Percentiles rank a stretch among this genome's conserved stretches.
These are phyloP conservation scores for Cymbopogon flexuosus DNA, from an alignment of 202 grass and related monocot genomes.

Conservation along the genomic window DNA sequence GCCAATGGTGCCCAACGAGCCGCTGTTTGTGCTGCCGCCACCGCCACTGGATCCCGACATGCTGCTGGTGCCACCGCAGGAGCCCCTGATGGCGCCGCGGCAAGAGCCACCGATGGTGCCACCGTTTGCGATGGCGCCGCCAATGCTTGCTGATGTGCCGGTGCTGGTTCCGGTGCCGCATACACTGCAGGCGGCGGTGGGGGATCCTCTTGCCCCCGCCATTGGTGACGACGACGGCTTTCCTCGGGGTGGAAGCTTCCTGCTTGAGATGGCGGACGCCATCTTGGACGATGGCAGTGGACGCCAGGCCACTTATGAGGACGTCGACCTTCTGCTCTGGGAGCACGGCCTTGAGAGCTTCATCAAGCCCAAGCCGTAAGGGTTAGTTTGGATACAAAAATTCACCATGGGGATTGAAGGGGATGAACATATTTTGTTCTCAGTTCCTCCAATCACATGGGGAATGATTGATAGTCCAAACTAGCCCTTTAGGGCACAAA, in stretches of 20 bases:
- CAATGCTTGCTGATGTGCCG: background rate
- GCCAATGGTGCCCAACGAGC: background rate
- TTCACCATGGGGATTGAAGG: background rate
- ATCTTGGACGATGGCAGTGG: background rate
- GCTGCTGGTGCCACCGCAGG: background rate
- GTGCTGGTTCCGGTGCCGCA: background rate
- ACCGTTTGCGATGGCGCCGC: background rate
- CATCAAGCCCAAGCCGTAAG: background rate
- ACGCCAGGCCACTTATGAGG: background rate
- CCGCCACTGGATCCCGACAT: background rate
- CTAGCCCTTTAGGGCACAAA: background rate
- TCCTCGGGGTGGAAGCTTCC: background rate
- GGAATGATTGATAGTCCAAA: background rate
- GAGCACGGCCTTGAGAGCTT: background rate
- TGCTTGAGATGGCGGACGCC: slow-evolving; percentile 2
- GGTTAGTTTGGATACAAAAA: background rate
- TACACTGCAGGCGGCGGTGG: background rate
- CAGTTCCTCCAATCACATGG: background rate
- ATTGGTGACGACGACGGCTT: background rate
- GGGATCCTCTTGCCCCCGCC: background rate
- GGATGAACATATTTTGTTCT: background rate
- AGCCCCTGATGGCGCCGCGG: background rate
- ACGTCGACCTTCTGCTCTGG: background rate
- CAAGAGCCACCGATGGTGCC: background rate
- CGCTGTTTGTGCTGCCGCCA: background rate